Conservation (phyloP, 495 filamentous ascomycete genomes). For the Pyronema domesticum region DNA sequence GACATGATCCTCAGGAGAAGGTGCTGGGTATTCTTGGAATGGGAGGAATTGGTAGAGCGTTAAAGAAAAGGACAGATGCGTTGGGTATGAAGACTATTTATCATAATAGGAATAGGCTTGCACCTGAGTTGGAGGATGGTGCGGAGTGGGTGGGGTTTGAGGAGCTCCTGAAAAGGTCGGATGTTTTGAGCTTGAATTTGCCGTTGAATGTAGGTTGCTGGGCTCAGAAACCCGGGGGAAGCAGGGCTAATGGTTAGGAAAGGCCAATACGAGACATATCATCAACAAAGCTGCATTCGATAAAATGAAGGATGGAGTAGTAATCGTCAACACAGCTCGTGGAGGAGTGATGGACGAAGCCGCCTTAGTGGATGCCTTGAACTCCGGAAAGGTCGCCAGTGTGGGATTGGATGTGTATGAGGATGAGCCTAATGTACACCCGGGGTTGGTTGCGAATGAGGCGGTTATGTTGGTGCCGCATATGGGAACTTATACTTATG, state of each 20-base stretch:
- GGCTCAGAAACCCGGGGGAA: too few species aligned
- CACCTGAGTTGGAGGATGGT: conserved; percentile 36
- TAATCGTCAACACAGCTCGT: conserved; percentile 68
- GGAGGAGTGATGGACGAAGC: conserved; percentile 65
- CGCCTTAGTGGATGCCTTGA: conserved; percentile 51
- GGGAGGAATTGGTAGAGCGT: conserved; percentile 66
- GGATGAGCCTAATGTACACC: conserved; percentile 55
- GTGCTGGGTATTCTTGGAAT: conserved; percentile 62
- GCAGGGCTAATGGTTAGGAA: neutral
- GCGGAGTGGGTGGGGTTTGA: conserved; percentile 52
- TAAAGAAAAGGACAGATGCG: conserved; percentile 49
- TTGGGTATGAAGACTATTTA: conserved; percentile 58
- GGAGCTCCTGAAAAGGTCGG: conserved; percentile 47
- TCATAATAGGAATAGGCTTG: conserved; percentile 45
- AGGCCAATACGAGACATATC: conserved; percentile 34
- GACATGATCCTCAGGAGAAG: conserved; percentile 49
- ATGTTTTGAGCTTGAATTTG: conserved; percentile 63
- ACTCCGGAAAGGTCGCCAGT: conserved; percentile 46
- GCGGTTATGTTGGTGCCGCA: conserved; percentile 61
- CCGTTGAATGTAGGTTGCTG: conserved; percentile 40
- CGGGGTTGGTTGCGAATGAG: conserved; percentile 49
- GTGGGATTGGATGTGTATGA: conserved; percentile 71
- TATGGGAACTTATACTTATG: conserved; percentile 53
- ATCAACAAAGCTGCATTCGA: conserved; percentile 47
- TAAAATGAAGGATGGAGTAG: conserved; percentile 60